Conservation (phyloP, 164 flowering plant species). For the Chimonanthus praecox region DNA sequence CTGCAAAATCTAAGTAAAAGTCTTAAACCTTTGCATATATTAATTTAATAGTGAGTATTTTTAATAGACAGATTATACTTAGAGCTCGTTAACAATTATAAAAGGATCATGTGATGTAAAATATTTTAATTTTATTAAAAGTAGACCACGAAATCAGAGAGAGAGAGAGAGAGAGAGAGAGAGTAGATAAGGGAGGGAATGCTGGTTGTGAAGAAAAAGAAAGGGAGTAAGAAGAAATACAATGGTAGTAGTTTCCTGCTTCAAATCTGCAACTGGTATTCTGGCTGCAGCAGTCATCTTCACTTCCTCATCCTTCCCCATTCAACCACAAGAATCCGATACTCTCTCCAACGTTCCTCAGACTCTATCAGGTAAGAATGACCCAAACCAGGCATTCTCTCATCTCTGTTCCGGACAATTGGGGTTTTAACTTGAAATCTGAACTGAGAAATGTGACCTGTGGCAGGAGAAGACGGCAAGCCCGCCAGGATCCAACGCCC, state of each 20-base stretch:
- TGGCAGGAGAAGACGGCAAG: constrained; percentile 36
- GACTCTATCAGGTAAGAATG: constrained; percentile 35
- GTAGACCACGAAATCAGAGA: too few species aligned
- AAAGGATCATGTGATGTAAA: too few species aligned
- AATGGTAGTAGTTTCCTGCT: background rate
- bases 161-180: too few species aligned
- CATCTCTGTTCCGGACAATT: too few species aligned
- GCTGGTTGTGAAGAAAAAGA: background rate
- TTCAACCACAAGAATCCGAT: constrained; percentile 21
- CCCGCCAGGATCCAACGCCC: constrained; percentile 64
- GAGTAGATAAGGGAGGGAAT: background rate
- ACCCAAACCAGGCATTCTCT: background rate
- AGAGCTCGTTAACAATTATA: too few species aligned
- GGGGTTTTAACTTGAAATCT: too few species aligned
- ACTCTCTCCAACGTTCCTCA: constrained; percentile 73
- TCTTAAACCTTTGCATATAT: too few species aligned
- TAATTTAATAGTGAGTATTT: too few species aligned
- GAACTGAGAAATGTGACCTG: background rate
- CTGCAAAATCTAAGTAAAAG: too few species aligned
- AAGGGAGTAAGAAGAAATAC: background rate
- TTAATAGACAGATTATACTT: too few species aligned
- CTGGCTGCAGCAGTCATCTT: constrained; percentile 27
- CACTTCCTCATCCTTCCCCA: constrained; percentile 7
- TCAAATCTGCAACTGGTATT: constrained; percentile 10
- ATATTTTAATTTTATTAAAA: too few species aligned